These are phyloP conservation scores for Raphanus hybrid DNA, from an alignment of 441 rosid genomes.

Conservation along the genomic window DNA sequence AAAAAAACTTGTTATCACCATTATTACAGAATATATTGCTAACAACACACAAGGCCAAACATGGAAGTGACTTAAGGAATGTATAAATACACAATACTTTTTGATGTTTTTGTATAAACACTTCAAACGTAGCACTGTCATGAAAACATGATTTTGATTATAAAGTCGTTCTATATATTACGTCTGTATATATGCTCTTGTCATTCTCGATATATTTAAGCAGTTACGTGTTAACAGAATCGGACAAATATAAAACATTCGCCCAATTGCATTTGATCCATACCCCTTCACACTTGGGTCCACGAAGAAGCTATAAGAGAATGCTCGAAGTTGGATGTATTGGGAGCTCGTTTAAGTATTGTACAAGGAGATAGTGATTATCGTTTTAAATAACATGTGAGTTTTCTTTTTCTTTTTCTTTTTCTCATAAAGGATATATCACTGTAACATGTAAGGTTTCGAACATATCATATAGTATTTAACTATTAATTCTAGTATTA, in stretches of 20 bases:
- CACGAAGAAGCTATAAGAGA: slow-evolving; percentile 59
- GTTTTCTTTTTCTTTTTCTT: background rate
- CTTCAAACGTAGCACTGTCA: no score
- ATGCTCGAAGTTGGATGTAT: slow-evolving; percentile 10
- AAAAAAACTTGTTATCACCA: background rate
- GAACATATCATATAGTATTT: background rate
- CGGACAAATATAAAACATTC: background rate
- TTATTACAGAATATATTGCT: background rate
- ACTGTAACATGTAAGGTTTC: background rate
- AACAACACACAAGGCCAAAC: background rate
- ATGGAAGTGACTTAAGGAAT: background rate
- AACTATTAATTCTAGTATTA: background rate
- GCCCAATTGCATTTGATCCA: background rate
- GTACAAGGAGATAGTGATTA: background rate
- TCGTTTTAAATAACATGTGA: background rate
- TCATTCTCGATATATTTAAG: no score
- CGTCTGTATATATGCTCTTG: no score
- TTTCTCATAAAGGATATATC: no score
- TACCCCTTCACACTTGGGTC: no score
- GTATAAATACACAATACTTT: background rate
- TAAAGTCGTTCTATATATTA: no score
- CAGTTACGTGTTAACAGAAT: no score
- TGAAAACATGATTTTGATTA: no score
- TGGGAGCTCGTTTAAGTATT: background rate
- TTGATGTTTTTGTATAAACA: background rate